Percentiles rank a stretch among this genome's conserved stretches.
Evolutionary conservation across 352 stramenopile genomes (phyloP).

Genomic region (Phytophthora tentaculata): DNA sequence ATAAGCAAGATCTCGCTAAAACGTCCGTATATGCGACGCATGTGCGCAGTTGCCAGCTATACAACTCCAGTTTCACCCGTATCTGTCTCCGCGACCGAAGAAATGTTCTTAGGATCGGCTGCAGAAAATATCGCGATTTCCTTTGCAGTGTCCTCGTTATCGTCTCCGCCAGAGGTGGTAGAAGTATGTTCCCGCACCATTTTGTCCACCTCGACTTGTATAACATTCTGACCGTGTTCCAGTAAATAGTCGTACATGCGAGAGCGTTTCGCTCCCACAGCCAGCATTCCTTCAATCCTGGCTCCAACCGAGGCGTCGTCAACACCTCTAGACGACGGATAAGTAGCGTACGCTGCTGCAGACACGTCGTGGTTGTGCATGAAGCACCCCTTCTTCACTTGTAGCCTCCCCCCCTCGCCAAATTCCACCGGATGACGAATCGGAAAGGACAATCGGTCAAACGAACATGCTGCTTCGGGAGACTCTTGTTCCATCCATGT

Average conservation of each 20-base stretch:
- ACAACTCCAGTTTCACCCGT: no score
- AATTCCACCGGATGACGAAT: no score
- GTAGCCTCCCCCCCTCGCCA: no score
- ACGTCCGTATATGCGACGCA: no score
- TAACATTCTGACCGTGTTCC: constrained; percentile 29
- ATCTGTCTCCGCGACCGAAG: no score
- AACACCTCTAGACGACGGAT: constrained; percentile 1
- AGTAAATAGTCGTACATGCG: constrained; percentile 24
- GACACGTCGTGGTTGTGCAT: constrained; percentile 17
- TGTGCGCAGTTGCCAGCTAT: no score
- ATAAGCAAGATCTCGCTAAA: no score
- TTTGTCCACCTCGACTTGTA: constrained; percentile 26
- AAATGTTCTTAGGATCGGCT: no score
- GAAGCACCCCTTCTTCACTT: constrained; percentile 19
- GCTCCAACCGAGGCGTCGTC: neutral
- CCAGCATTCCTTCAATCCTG: constrained; percentile 19
- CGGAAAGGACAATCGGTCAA: no score
- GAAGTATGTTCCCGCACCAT: constrained; percentile 12
- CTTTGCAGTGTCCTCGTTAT: constrained; percentile 5
- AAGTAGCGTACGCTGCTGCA: neutral
- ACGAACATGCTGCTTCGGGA: no score
- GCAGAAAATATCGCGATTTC: constrained; percentile 19
- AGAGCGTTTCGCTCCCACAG: constrained; percentile 6
- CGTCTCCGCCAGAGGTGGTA: neutral
- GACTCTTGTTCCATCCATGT: no score